Percentiles rank a stretch among this genome's conserved stretches.
Conservation (phyloP, 805 yeast species). For the Candida germanica region DNA sequence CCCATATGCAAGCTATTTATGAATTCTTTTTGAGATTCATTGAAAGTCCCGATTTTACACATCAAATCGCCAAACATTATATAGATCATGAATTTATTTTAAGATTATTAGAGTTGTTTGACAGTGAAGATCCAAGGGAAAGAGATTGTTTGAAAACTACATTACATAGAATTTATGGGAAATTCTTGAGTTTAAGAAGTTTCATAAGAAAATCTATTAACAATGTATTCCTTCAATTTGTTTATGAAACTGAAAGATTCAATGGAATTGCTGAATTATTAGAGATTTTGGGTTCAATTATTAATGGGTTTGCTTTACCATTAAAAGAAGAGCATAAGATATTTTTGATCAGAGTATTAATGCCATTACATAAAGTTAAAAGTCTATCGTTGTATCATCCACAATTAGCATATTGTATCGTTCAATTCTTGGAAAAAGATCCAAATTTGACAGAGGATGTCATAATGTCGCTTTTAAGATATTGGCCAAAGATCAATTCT, state of each 20-base stretch:
- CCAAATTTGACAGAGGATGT: slow-evolving; percentile 91
- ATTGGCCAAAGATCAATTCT: slow-evolving; percentile 95
- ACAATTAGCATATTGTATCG: slow-evolving; percentile 94
- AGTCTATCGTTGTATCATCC: slow-evolving; percentile 90
- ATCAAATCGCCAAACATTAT: slow-evolving; percentile 86
- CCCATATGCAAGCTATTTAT: slow-evolving; percentile 96
- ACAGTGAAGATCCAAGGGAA: slow-evolving; percentile 94
- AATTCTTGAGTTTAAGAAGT: slow-evolving; percentile 83
- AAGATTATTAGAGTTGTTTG: slow-evolving; percentile 81
- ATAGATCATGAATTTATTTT: slow-evolving; percentile 89
- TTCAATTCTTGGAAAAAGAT: slow-evolving; percentile 94
- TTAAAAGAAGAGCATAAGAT: slow-evolving; percentile 95
- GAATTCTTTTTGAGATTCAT: slow-evolving; percentile 91
- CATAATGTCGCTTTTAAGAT: slow-evolving; percentile 86
- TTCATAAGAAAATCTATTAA: slow-evolving; percentile 88
- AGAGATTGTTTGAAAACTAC: slow-evolving; percentile 94
- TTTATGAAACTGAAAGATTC: slow-evolving; percentile 92
- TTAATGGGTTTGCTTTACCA: slow-evolving; percentile 96
- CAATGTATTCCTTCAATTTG: slow-evolving; percentile 88
- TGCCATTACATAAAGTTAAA: slow-evolving; percentile 91
- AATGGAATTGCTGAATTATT: slow-evolving; percentile 93
- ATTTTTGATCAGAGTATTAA: slow-evolving; percentile 77
- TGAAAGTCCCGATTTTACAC: slow-evolving; percentile 92
- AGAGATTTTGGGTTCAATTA: slow-evolving; percentile 93
- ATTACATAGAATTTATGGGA: slow-evolving; percentile 92